phyloP scores from a whole-genome alignment of 345 rosid genomes.

The Populus alba region DNA sequence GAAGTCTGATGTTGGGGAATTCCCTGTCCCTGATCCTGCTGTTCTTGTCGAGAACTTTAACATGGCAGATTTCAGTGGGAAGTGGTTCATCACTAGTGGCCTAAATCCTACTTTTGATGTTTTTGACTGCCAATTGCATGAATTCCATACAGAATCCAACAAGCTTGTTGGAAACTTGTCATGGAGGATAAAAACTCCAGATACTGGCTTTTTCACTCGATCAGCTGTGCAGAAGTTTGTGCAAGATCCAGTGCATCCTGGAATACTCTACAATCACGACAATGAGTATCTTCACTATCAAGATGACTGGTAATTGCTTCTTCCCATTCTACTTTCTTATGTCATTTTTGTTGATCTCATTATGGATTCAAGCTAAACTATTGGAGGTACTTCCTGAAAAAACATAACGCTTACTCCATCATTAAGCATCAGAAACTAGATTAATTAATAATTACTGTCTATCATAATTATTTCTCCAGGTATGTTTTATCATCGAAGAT shows the following conservation, averaged over 20 bases:
- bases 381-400: background rate
- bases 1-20: slow-evolving; percentile 87
- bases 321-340: background rate
- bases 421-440: background rate
- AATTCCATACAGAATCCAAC: slow-evolving; percentile 65
- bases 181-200: slow-evolving; percentile 81
- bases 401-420: background rate
- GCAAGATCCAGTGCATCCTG: slow-evolving; percentile 78
- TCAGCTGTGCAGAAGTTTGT: slow-evolving; percentile 60
- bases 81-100: slow-evolving; percentile 90
- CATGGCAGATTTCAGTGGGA: slow-evolving; percentile 69
- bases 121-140: slow-evolving; percentile 86
- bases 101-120: slow-evolving; percentile 84
- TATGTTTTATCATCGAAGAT: slow-evolving; percentile 76
- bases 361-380: background rate
- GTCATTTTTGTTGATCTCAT: background rate
- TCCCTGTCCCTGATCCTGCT: slow-evolving; percentile 78
- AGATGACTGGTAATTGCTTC: slow-evolving; percentile 75
- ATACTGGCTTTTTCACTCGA: slow-evolving; percentile 73
- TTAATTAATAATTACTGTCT: background rate
- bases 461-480: slow-evolving; percentile 38
- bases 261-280: slow-evolving; percentile 73
- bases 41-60: slow-evolving; percentile 70
- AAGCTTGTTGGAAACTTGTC: slow-evolving; percentile 74
- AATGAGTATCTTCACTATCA: slow-evolving; percentile 93